Base-by-base conservation (phyloP, 495 filamentous ascomycete species). In the Penicillium goetzii region DNA sequence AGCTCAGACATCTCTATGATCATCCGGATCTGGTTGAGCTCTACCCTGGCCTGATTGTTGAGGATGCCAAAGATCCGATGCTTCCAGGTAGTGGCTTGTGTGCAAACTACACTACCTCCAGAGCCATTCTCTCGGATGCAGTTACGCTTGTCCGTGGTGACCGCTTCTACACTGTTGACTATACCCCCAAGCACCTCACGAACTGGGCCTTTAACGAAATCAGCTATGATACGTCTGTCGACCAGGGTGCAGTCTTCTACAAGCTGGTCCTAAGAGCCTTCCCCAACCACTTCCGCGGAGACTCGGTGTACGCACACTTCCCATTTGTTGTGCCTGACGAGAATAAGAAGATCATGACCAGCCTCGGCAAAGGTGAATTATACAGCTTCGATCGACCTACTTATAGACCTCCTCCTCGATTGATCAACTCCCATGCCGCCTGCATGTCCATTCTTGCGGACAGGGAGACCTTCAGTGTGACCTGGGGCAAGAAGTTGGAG, bases 141-240 rank as follows among this genome's bases (percentile, higher is more conserved):
- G 90, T 93, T 9, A 86, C 87, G 40, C 77, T 96, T n/a, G 92
- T 96, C 40, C 85, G 93, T 36, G 90, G 92, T 19, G 93, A 97
- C 73, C 83, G 93, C 7, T 93, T 94, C 77, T 93, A 95, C 74
- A 96, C 93, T 8, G 78, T 84, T 51, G 83, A 86, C 65, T 93
- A 91, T 72, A 90, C 86, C 34, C 85, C 93, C 0, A 85, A 84
- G 36, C 84, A 87, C 59, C 83, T 96, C 17, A 97, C 93, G 5
- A 93, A 90, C 68, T 97, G 91, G 91, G 92, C 90, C 4, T 83
- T 76, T 69, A 77, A 68, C 14, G 82, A 86, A 58, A 82, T 83
- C 30, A 76, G 79, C 40, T 72, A 74, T n/a, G 81, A 86, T 51
- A 33, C 62, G 4, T 60, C 71, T 5, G 78, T 86, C 9, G 83